Evolutionary conservation across 2,329 filamentous ascomycete genomes (phyloP).

Genomic region (Penicillium paneum): DNA sequence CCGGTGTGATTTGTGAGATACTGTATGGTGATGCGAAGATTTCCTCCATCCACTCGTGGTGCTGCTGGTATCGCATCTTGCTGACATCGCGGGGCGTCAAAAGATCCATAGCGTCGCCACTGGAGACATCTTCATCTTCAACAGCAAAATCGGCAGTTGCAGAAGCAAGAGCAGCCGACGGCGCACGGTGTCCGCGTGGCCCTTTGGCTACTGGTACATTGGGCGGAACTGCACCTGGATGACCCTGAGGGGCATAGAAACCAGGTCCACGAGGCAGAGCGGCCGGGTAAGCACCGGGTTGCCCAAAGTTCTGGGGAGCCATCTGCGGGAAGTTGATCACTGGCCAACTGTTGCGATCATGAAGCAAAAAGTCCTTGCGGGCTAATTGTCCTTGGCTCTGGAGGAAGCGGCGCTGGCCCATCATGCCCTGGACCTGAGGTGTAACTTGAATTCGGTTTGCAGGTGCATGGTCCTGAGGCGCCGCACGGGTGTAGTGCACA

Average conservation of each 20-base stretch:
- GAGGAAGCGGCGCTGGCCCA: constrained; percentile 55
- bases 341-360: constrained; percentile 87
- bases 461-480: constrained; percentile 70
- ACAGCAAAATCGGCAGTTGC: constrained; percentile 51
- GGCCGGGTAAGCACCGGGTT: constrained; percentile 42
- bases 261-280: constrained; percentile 38
- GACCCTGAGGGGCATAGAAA: constrained; percentile 33
- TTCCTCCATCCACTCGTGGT: constrained; percentile 99
- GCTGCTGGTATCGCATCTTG: constrained; percentile 80
- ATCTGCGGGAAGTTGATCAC: constrained; percentile 66
- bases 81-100: constrained; percentile 88
- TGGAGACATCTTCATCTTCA: constrained; percentile 84
- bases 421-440: constrained; percentile 41
- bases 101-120: constrained; percentile 85
- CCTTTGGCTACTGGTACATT: constrained; percentile 30
- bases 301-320: constrained; percentile 53
- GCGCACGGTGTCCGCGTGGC: constrained; percentile 45
- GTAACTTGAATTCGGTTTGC: constrained; percentile 54
- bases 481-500: constrained; percentile 79
- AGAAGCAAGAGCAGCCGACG: constrained; percentile 36
- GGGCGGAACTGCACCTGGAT: constrained; percentile 26
- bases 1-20: constrained; percentile 77
- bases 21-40: constrained; percentile 87
- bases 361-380: constrained; percentile 91
- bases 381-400: constrained; percentile 75